Evolutionary conservation across 2,329 filamentous ascomycete species (phyloP).

Genomic region (Ascochyta lentis): DNA sequence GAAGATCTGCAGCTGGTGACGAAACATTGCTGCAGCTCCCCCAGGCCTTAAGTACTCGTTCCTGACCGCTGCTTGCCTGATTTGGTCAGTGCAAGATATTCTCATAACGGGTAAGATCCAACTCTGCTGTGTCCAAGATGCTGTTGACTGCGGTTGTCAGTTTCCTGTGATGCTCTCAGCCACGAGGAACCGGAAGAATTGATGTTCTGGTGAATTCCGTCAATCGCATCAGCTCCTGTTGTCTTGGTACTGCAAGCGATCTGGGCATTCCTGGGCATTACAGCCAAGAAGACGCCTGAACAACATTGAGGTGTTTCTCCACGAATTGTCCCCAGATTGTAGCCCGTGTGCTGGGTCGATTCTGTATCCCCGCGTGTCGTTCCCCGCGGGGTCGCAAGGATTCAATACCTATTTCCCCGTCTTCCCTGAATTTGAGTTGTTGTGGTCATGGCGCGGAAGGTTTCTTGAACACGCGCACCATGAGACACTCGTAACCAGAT

Average conservation of each 20-base stretch:
- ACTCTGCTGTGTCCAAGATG: constrained; percentile 9
- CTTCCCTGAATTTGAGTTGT: not conserved
- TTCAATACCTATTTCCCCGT: constrained; percentile 5
- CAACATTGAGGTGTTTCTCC: constrained; percentile 16
- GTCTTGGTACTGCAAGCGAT: constrained; percentile 18
- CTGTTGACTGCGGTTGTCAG: constrained; percentile 8
- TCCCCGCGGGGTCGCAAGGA: constrained; percentile 11
- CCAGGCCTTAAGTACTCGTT: constrained; percentile 15
- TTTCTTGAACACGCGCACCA: not conserved
- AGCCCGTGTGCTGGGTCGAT: constrained; percentile 2
- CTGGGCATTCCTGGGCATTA: constrained; percentile 13
- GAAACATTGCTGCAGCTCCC: constrained; percentile 14
- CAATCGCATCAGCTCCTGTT: constrained; percentile 8
- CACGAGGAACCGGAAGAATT: constrained; percentile 18
- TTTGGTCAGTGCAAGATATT: not conserved
- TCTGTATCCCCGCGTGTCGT: constrained; percentile 2
- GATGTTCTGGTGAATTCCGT: constrained; percentile 10
- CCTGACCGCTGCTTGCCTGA: constrained; percentile 5
- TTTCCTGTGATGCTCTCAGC: constrained; percentile 16
- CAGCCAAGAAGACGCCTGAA: constrained; percentile 5
- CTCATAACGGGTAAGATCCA: constrained; percentile 7
- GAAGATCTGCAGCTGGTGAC: constrained; percentile 17
- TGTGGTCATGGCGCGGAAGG: not conserved
- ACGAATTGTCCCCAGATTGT: constrained; percentile 20
- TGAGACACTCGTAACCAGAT: not conserved